Evolutionary conservation across 1,139 yeast species (phyloP).

Genomic region (Diutina neorugosa): DNA sequence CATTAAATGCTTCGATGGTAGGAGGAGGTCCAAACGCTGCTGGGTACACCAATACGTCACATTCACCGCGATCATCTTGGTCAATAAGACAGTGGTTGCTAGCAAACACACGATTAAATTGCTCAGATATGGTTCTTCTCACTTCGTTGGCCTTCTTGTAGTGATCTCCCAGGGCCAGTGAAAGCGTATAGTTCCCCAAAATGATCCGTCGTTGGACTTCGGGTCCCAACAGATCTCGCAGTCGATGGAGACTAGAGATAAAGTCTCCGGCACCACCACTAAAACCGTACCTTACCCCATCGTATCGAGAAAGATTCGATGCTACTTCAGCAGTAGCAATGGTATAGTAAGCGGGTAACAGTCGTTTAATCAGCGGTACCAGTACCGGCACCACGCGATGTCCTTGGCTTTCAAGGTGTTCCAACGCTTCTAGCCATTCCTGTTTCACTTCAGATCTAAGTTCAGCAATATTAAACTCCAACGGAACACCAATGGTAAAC

Average conservation of each 20-base stretch:
- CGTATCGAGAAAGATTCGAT: conserved; percentile 80
- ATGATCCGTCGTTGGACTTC: conserved; percentile 79
- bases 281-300: conserved; percentile 77
- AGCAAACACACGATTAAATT: conserved; percentile 54
- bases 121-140: conserved; percentile 46
- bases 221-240: conserved; percentile 37
- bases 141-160: conserved; percentile 65
- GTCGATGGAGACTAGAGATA: background rate
- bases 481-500: conserved; percentile 56
- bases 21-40: conserved; percentile 58
- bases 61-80: conserved; percentile 14
- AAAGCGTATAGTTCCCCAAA: conserved; percentile 76
- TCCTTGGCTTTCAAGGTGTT: conserved; percentile 30
- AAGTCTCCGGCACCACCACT: background rate
- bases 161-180: conserved; percentile 67
- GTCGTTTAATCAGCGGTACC: conserved; percentile 51
- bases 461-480: conserved; percentile 50
- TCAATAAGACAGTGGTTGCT: conserved; percentile 31
- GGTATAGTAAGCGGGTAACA: conserved; percentile 80
- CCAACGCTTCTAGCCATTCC: conserved; percentile 36
- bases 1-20: conserved; percentile 27
- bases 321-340: conserved; percentile 90
- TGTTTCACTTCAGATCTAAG: conserved; percentile 33
- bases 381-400: conserved; percentile 53
- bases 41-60: conserved; percentile 69